Evolutionary conservation across 2,329 filamentous ascomycete species (phyloP).

Genomic region (Colletotrichum sp.): DNA sequence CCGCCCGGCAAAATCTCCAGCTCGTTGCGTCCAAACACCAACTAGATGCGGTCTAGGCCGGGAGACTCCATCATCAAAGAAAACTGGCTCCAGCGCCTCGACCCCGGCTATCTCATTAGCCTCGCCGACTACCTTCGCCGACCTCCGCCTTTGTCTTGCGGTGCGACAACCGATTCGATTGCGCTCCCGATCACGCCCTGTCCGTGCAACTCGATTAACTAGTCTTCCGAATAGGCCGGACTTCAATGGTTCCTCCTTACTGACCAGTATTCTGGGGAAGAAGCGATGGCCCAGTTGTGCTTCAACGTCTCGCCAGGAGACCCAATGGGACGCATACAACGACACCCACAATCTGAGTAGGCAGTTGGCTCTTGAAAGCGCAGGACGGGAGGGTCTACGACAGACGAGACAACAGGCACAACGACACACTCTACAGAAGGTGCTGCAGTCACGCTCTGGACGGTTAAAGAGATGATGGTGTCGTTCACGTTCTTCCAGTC

Average conservation of each 20-base stretch:
- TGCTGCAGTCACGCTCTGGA: neutral
- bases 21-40: neutral
- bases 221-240: neutral
- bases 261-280: neutral
- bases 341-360: neutral
- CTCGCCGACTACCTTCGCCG: neutral
- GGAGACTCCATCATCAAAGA: neutral
- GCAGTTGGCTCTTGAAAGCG: neutral
- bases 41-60: neutral
- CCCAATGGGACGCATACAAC: neutral
- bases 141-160: neutral
- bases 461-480: neutral
- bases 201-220: neutral
- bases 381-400: neutral
- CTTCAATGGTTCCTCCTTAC: neutral
- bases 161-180: neutral
- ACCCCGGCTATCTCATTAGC: neutral
- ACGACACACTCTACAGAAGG: neutral
- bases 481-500: neutral
- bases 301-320: neutral
- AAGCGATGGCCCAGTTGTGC: neutral
- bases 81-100: neutral
- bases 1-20: neutral
- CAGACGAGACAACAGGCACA: neutral
- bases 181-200: neutral